Percentiles rank a stretch among this genome's conserved stretches.
These are phyloP conservation scores for Glomus cerebriforme DNA, from an alignment of 192 early-diverging fungal genomes.

Conservation along the genomic window DNA sequence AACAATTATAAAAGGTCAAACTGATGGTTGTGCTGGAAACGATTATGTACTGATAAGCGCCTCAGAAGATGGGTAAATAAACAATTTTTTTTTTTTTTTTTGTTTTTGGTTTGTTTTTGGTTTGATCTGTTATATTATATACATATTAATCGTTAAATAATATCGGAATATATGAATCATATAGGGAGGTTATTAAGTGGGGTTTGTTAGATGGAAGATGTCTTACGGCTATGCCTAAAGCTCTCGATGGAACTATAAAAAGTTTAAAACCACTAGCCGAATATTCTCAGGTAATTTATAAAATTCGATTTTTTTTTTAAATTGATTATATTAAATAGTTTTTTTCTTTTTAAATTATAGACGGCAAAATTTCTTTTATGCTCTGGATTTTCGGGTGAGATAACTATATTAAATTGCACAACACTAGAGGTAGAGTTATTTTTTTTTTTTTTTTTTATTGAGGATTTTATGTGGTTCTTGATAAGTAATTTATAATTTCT, in stretches of 20 bases:
- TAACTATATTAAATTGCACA: slow-evolving; percentile 51
- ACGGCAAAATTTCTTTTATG: slow-evolving; percentile 53
- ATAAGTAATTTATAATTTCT: background rate
- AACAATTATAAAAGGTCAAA: slow-evolving; percentile 41
- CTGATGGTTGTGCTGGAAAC: slow-evolving; percentile 41
- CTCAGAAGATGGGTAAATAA: slow-evolving; percentile 56
- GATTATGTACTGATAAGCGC: slow-evolving; percentile 58
- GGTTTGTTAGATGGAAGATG: slow-evolving; percentile 52
- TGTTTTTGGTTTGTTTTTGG: background rate
- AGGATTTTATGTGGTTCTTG: background rate
- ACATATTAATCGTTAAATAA: background rate
- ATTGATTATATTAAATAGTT: too few relatives aligned
- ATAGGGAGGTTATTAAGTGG: slow-evolving; percentile 34
- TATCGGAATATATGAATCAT: slow-evolving; percentile 44
- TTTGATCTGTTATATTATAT: background rate
- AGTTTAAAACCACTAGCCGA: slow-evolving; percentile 45
- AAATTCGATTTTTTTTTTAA: background rate
- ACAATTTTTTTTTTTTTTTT: background rate
- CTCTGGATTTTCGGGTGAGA: slow-evolving; percentile 54
- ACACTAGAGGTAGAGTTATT: slow-evolving; percentile 44
- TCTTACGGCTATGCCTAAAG: slow-evolving; percentile 43
- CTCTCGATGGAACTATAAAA: slow-evolving; percentile 50
- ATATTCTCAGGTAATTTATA: slow-evolving; percentile 18
- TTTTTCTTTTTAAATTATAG: slow-evolving; percentile 4
- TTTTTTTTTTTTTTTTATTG: background rate